Evolutionary conservation across 257 asterid species (phyloP).

Genomic region (Salvia rosmarinus): DNA sequence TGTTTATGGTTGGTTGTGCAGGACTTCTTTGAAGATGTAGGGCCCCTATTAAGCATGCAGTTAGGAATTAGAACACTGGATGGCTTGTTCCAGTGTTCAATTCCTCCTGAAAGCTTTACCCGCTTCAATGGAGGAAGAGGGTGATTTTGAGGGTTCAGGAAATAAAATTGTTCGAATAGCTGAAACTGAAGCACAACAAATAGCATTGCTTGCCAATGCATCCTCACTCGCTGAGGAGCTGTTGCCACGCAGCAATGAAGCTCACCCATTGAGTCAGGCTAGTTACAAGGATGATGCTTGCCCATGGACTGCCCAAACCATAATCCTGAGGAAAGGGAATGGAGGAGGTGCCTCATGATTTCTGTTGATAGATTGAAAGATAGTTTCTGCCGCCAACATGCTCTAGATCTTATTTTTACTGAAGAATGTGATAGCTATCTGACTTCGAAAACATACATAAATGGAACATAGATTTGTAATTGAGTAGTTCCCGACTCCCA

Average conservation of each 20-base stretch:
- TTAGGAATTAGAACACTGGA: slow-evolving; percentile 89
- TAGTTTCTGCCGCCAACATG: slow-evolving; percentile 97
- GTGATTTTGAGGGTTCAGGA: slow-evolving; percentile 69
- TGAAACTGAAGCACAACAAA: slow-evolving; percentile 92
- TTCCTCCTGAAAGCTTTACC: no score
- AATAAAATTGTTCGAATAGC: slow-evolving; percentile 93
- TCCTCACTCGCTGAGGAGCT: slow-evolving; percentile 90
- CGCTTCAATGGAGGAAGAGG: no score
- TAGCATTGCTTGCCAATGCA: slow-evolving; percentile 98
- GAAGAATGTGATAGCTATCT: slow-evolving; percentile 96
- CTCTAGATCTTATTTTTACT: slow-evolving; percentile 88
- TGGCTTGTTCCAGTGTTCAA: slow-evolving; percentile 94
- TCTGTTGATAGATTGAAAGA: slow-evolving; percentile 90
- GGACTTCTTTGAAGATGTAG: slow-evolving; percentile 98
- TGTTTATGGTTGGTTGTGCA: slow-evolving; percentile 41
- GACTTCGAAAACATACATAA: slow-evolving; percentile 75
- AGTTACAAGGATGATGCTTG: slow-evolving; percentile 70
- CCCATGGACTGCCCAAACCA: slow-evolving; percentile 85
- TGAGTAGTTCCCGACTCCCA: slow-evolving; percentile 91
- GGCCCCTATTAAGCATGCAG: slow-evolving; percentile 94
- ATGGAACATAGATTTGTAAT: slow-evolving; percentile 78
- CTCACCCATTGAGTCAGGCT: slow-evolving; percentile 66
- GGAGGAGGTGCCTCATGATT: slow-evolving; percentile 86
- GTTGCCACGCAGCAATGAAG: slow-evolving; percentile 96
- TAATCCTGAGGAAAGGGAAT: slow-evolving; percentile 96